Percentiles rank a stretch among this genome's conserved stretches.
Conservation (phyloP, 768 basidiomycete species). For the Porpolomopsis calyptriformis region DNA sequence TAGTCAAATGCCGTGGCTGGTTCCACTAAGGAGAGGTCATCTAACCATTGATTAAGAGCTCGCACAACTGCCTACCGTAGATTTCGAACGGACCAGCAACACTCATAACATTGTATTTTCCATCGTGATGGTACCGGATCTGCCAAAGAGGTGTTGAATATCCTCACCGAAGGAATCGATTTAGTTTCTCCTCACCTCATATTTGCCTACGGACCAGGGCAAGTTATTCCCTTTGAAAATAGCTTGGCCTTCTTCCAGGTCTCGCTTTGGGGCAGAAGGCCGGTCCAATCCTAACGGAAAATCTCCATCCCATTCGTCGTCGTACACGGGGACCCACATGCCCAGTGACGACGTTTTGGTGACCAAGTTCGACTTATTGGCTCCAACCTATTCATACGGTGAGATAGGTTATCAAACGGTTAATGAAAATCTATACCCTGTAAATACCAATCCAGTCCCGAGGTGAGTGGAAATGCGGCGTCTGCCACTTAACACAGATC, state of each 20-base stretch:
- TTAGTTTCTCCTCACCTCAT: slow-evolving; percentile 50
- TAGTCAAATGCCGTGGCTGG: slow-evolving; percentile 59
- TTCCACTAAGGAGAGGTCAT: slow-evolving; percentile 27
- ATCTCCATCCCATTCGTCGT: slow-evolving; percentile 91
- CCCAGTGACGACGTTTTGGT: slow-evolving; percentile 81
- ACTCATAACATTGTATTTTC: slow-evolving; percentile 93
- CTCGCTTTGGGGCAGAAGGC: slow-evolving; percentile 25
- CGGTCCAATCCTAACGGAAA: slow-evolving; percentile 42
- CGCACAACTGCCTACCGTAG: slow-evolving; percentile 46
- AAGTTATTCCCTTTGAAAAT: slow-evolving; percentile 70
- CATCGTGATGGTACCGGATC: slow-evolving; percentile 92
- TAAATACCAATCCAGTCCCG: slow-evolving; percentile 97
- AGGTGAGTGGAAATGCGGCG: slow-evolving; percentile 75
- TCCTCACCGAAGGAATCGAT: not conserved
- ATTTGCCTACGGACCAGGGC: slow-evolving; percentile 78
- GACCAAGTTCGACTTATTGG: slow-evolving; percentile 72
- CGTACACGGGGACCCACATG: slow-evolving; percentile 86
- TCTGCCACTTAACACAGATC: slow-evolving; percentile 79
- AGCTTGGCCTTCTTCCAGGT: slow-evolving; percentile 50
- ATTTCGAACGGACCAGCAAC: slow-evolving; percentile 80
- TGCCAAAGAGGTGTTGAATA: slow-evolving; percentile 16
- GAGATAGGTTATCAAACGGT: not conserved
- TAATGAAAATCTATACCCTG: slow-evolving; percentile 35
- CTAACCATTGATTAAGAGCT: not conserved
- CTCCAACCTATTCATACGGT: slow-evolving; percentile 51